These are phyloP conservation scores for Fonsecaea pedrosoi DNA, from an alignment of 2,329 filamentous ascomycete genomes.

Conservation along the genomic window DNA sequence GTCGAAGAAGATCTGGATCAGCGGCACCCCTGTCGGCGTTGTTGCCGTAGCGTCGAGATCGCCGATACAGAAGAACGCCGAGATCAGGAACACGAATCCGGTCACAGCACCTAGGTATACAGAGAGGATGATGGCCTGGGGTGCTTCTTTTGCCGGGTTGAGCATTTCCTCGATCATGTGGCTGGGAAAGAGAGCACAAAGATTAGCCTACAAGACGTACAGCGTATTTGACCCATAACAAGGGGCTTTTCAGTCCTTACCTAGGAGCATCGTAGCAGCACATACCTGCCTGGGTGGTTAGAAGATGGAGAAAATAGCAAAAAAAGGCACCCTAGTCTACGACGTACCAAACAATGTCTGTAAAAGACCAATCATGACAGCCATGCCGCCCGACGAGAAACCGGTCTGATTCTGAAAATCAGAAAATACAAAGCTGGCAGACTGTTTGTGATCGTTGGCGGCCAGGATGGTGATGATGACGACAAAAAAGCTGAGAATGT, in stretches of 20 bases:
- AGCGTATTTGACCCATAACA: neutral
- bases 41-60: conserved; percentile 56
- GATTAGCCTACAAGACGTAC: neutral
- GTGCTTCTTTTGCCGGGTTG: conserved; percentile 56
- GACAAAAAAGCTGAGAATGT: conserved; percentile 60
- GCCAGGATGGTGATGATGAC: conserved; percentile 61
- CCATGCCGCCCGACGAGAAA: conserved; percentile 57
- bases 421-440: conserved; percentile 64
- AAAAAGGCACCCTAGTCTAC: conserved; percentile 36
- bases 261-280: conserved; percentile 39
- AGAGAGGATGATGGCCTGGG: conserved; percentile 55
- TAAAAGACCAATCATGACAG: conserved; percentile 61
- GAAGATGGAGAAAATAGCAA: neutral
- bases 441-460: conserved; percentile 61
- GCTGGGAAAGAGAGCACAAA: conserved; percentile 27
- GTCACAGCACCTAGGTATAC: conserved; percentile 55
- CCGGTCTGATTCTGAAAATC: conserved; percentile 58
- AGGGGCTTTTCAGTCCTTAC: neutral
- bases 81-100: conserved; percentile 57
- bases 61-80: conserved; percentile 60
- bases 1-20: conserved; percentile 62
- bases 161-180: conserved; percentile 65
- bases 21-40: conserved; percentile 58
- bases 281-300: conserved; percentile 47
- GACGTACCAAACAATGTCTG: conserved; percentile 49